Conservation (phyloP, 2,329 filamentous ascomycete species). For the Phialophora tarda region DNA sequence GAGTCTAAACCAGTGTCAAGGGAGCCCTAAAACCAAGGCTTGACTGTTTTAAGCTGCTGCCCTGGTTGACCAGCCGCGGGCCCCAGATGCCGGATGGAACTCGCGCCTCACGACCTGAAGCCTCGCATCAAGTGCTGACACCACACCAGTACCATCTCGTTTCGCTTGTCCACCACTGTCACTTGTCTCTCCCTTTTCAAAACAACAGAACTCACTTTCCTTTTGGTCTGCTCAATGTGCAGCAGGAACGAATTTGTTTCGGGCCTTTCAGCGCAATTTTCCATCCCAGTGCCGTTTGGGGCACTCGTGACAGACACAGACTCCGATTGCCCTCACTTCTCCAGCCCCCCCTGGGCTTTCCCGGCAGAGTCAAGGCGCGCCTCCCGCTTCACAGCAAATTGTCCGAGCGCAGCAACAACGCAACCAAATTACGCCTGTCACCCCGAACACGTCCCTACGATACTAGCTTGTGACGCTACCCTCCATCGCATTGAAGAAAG, state of each 20-base stretch:
- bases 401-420: slow-evolving; percentile 37
- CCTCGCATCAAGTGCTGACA: slow-evolving; percentile 21
- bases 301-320: background rate
- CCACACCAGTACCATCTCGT: slow-evolving; percentile 22
- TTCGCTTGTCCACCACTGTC: slow-evolving; percentile 19
- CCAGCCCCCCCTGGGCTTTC: slow-evolving; percentile 27
- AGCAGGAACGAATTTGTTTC: background rate
- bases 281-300: slow-evolving; percentile 4
- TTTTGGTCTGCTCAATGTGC: slow-evolving; percentile 5
- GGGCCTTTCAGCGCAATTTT: slow-evolving; percentile 22
- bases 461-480: slow-evolving; percentile 22
- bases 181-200: slow-evolving; percentile 16
- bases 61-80: slow-evolving; percentile 14
- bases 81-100: slow-evolving; percentile 12
- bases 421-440: slow-evolving; percentile 36
- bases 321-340: slow-evolving; percentile 11
- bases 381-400: slow-evolving; percentile 33
- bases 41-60: slow-evolving; percentile 17
- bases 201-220: background rate
- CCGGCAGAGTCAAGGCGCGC: slow-evolving; percentile 30
- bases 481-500: slow-evolving; percentile 34
- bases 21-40: slow-evolving; percentile 6
- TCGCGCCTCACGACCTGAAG: slow-evolving; percentile 15
- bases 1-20: slow-evolving; percentile 10
- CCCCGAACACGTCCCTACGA: slow-evolving; percentile 23